A percentile compares a stretch with the other conserved stretches of the same genome.
These are phyloP conservation scores for Wallacemonas sp. DNA, from an alignment of 208 protist genomes.

Conservation along the genomic window DNA sequence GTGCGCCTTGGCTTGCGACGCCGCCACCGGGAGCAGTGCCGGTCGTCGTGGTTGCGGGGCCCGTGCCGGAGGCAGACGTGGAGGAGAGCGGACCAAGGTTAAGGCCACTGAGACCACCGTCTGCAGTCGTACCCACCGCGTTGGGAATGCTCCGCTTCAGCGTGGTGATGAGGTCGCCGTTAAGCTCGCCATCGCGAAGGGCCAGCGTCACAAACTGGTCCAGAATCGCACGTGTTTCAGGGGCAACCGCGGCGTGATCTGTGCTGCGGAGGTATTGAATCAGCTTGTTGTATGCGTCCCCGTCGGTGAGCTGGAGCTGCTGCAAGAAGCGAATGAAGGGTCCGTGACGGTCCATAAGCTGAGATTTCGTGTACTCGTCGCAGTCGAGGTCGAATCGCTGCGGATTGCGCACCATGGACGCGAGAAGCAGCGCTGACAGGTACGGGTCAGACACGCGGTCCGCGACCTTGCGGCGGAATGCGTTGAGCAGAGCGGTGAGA, in stretches of 20 bases:
- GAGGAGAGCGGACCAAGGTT: neutral
- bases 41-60: neutral
- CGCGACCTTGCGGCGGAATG: constrained; percentile 62
- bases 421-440: constrained; percentile 57
- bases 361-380: constrained; percentile 49
- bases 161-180: constrained; percentile 37
- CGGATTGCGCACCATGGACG: constrained; percentile 73
- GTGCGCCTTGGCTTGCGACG: too few relatives aligned
- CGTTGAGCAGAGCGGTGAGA: constrained; percentile 69
- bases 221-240: constrained; percentile 36
- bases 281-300: constrained; percentile 61
- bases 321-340: constrained; percentile 78
- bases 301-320: constrained; percentile 45
- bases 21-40: neutral
- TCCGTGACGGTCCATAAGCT: constrained; percentile 59
- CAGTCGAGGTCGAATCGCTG: constrained; percentile 69
- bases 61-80: neutral
- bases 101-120: neutral
- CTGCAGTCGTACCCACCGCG: constrained; percentile 14
- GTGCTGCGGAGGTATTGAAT: constrained; percentile 58
- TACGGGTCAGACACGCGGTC: constrained; percentile 61
- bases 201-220: constrained; percentile 56
- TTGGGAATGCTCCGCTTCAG: constrained; percentile 66
- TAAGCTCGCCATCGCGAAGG: constrained; percentile 36
- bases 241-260: constrained; percentile 9